Evolutionary conservation across 306 rosid species (phyloP), one percentile per base, ranked within the genome.

Genomic region (Dalbergia oliveri): DNA sequence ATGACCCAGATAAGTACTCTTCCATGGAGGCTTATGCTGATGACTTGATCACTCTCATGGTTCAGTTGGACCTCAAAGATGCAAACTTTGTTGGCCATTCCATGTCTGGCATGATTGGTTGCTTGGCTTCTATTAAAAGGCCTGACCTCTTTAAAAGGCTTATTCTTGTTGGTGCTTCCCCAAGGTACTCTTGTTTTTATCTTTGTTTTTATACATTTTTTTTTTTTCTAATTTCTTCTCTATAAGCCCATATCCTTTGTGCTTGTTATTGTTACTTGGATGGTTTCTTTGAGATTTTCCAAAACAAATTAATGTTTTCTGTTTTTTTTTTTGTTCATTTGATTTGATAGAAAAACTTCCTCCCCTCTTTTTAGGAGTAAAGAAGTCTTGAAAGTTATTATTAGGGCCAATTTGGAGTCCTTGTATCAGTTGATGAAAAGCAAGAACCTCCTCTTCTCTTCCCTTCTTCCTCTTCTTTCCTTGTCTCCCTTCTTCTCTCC

Each of bases 21-120:
- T 82, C 92, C n/a, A 87, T 84, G 14, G 88, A 85, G 9, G 89
- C 82, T 35, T 93, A 90, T 77, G 93, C 98, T 0, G 78, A 83
- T 57, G 97, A 90, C 57, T 81, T 95, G 47, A 81, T 95, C 67
- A 43, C 60, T 58, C 82, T 95, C 8, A 35, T 95, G 39, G 88
- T 75, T 33, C 89, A 93, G 71, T 69, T 91, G 79, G 79, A 72
- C 80, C 83, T 95, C 45, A 70, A 80, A 73, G 87, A 80, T 14
- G 70, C 74, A 19, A 83, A 81, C 66, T 91, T 90, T 68, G 78
- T 90, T 66, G 99, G 99, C 0, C 99, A 95, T 77, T 95, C 99
- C 84, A 93, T 95, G 99, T 93, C 99, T 66, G 98, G 84, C 51
- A 91, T 95, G 90, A 86, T 95, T 78, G 97, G 98, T 23, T 95